phyloP scores from a whole-genome alignment of 2,329 filamentous ascomycete species.

The Penicillium brevicompactum region DNA sequence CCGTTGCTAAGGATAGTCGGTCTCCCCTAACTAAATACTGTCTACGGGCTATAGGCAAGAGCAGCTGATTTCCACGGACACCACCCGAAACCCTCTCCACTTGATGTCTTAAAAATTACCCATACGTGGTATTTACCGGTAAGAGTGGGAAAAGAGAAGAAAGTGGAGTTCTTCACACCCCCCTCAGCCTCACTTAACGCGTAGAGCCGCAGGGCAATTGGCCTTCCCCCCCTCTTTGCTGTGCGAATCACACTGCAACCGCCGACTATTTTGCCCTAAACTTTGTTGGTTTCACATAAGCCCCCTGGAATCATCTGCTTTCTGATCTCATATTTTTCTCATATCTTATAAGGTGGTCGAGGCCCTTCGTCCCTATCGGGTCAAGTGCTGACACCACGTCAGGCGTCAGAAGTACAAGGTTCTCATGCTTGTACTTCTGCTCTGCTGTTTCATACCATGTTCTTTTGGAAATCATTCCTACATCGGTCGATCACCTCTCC shows the following conservation, averaged over 20 bases:
- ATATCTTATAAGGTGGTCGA: neutral
- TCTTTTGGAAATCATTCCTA: neutral
- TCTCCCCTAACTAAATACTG: neutral
- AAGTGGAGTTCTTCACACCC: conserved; percentile 10
- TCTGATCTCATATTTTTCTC: neutral
- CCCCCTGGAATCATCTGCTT: neutral
- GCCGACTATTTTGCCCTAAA: neutral
- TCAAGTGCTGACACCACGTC: conserved; percentile 11
- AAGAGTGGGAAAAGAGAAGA: conserved; percentile 1
- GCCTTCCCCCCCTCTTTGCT: conserved; percentile 1
- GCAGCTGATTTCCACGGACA: neutral
- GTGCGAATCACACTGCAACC: too few species aligned
- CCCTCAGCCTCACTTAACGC: conserved; percentile 14
- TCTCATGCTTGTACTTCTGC: neutral
- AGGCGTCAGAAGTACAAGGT: conserved; percentile 3
- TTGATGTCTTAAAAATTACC: neutral
- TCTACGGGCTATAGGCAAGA: neutral
- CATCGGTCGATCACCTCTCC: neutral
- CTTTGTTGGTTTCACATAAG: neutral
- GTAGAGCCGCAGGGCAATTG: conserved; percentile 11
- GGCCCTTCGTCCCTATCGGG: neutral
- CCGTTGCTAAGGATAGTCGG: neutral
- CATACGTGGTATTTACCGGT: neutral
- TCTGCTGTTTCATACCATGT: neutral
- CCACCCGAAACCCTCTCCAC: neutral